Percentiles rank a stretch among this genome's conserved stretches.
Conservation (phyloP, 345 rosid species). For the Euphorbia tirucalli region DNA sequence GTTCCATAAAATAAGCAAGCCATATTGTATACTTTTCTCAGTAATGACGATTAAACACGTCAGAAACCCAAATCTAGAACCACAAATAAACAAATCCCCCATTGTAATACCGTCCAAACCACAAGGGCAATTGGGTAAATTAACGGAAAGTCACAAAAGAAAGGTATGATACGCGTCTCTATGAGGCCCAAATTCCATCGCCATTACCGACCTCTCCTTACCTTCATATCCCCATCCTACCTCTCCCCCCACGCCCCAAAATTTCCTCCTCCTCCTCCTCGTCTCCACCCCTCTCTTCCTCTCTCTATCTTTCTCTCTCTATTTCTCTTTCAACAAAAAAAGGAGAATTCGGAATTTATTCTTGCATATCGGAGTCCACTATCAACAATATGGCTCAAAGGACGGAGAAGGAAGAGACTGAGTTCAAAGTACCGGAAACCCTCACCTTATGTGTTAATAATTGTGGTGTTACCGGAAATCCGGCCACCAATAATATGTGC, state of each 20-base stretch:
- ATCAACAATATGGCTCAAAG: slow-evolving; percentile 60
- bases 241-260: too few species aligned
- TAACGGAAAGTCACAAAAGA: slow-evolving; percentile 1
- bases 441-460: slow-evolving; percentile 67
- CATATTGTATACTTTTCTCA: slow-evolving; percentile 17
- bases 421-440: slow-evolving; percentile 84
- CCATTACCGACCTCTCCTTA: slow-evolving; percentile 53
- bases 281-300: neutral
- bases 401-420: slow-evolving; percentile 94
- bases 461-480: slow-evolving; percentile 83
- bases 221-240: slow-evolving; percentile 23
- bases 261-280: neutral
- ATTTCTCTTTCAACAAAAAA: neutral
- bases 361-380: neutral
- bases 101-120: slow-evolving; percentile 22
- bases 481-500: slow-evolving; percentile 94
- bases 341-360: neutral
- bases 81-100: neutral
- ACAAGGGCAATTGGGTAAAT: slow-evolving; percentile 36
- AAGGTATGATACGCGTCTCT: slow-evolving; percentile 81
- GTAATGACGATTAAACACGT: slow-evolving; percentile 43
- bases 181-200: slow-evolving; percentile 79
- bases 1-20: slow-evolving; percentile 19
- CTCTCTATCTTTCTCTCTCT: neutral
- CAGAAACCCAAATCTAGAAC: slow-evolving; percentile 26